Base-by-base conservation (phyloP, 768 basidiomycete genomes). In the Mrakia gelida region DNA sequence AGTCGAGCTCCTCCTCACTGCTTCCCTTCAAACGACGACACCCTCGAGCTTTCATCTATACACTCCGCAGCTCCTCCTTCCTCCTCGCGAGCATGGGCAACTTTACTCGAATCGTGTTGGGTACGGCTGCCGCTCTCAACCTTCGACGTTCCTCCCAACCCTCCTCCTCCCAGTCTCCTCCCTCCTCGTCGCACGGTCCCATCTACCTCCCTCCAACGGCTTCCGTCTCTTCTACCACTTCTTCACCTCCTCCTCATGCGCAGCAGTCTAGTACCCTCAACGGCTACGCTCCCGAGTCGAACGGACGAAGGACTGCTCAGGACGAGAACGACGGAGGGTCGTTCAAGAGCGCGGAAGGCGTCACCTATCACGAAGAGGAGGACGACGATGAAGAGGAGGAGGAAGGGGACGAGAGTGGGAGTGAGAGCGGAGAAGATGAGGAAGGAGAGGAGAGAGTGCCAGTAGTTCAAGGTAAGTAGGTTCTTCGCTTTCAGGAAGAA, bases 391-490 rank as follows among this genome's bases (percentile, higher is more conserved):
- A 65, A 15, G 28, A 67, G 13, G 65, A 32, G 16, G 65, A 67
- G 2, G 65, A 38, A 23, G 74, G 28, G 10, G 63, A 75, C 28
- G 61, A 65, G 15, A 43, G 16, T 38, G 75, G 61, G 49, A 38
- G 59, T 41, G 75, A 75, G 34, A 59, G 61, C 41, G 75, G 45
- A 26, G 75, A 67, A 26, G 75, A 75, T 10, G 34, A 70, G 38
- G 67, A 70, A 38, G 75, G 43, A 45, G 75, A 75, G 41, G 63
- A 75, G 26, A 68, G 75, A 18, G 75, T 75, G n/a, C 52, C 52
- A 3, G 30, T 75, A 1, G 75, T 75, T 8, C 75, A 75, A 52
- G 63, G 75, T 75, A 6, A 63, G 74, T 75, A 8, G 21, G 10
- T 28, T 10, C 13, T 3, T 71, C 43, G 21, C 11, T 43, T 71